phyloP scores from a whole-genome alignment of 176 grass and related monocot genomes.

The Rhynchospora breviuscula region DNA sequence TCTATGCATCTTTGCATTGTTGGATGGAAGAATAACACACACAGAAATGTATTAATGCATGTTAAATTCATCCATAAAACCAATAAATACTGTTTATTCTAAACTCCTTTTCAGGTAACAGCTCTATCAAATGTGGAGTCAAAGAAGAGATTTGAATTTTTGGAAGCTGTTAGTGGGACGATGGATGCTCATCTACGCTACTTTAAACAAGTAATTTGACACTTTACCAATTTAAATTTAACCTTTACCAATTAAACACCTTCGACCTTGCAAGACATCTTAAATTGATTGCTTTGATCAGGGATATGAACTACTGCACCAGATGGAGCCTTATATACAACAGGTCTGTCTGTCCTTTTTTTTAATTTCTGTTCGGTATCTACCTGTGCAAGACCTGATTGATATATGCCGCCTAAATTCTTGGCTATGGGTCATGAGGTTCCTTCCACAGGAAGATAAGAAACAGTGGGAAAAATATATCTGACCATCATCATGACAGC shows the following conservation, averaged over 20 bases:
- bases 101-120: constrained; percentile 52
- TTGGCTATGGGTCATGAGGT: background rate
- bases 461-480: background rate
- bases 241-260: background rate
- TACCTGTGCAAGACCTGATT: background rate
- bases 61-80: background rate
- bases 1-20: too few species aligned
- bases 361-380: background rate
- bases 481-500: background rate
- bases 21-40: background rate
- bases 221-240: too few species aligned
- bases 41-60: background rate
- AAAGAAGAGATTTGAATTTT: constrained; percentile 99
- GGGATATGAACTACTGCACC: constrained; percentile 94
- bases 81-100: background rate
- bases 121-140: constrained; percentile 96
- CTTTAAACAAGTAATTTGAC: constrained; percentile 90
- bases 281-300: constrained; percentile 39
- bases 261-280: background rate
- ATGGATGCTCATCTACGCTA: constrained; percentile 99
- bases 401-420: background rate
- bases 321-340: constrained; percentile 98
- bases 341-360: constrained; percentile 47
- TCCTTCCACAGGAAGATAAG: background rate
- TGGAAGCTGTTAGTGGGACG: constrained; percentile 97